Evolutionary conservation across 2,329 filamentous ascomycete species (phyloP).

Genomic region (Pseudopithomyces maydicus): DNA sequence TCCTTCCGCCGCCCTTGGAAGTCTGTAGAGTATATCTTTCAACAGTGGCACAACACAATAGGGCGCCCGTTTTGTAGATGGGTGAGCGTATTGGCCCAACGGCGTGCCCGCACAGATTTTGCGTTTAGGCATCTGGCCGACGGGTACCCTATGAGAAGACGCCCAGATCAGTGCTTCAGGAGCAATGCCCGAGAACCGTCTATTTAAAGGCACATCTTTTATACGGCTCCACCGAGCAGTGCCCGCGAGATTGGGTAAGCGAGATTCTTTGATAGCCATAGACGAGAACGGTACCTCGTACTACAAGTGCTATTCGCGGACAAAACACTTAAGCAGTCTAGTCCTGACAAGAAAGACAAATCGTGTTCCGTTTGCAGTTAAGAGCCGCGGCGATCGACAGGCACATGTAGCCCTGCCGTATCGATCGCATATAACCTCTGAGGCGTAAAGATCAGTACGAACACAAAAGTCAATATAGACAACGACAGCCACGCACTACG

Average conservation of each 20-base stretch:
- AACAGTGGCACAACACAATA: neutral
- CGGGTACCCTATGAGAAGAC: neutral
- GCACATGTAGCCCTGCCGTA: neutral
- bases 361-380: neutral
- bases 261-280: neutral
- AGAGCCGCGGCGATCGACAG: neutral
- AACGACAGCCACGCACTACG: no score
- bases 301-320: neutral
- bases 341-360: neutral
- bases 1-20: neutral
- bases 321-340: neutral
- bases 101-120: neutral
- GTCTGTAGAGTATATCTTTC: neutral
- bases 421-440: neutral
- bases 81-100: neutral
- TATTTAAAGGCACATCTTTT: neutral
- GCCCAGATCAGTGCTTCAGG: neutral
- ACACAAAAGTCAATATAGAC: no score
- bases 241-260: neutral
- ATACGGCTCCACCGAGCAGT: neutral
- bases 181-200: neutral
- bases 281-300: neutral
- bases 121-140: neutral
- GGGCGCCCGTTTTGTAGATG: neutral
- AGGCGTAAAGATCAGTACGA: neutral